phyloP scores from a whole-genome alignment of 2,329 filamentous ascomycete genomes.

The Didymella glomerata region DNA sequence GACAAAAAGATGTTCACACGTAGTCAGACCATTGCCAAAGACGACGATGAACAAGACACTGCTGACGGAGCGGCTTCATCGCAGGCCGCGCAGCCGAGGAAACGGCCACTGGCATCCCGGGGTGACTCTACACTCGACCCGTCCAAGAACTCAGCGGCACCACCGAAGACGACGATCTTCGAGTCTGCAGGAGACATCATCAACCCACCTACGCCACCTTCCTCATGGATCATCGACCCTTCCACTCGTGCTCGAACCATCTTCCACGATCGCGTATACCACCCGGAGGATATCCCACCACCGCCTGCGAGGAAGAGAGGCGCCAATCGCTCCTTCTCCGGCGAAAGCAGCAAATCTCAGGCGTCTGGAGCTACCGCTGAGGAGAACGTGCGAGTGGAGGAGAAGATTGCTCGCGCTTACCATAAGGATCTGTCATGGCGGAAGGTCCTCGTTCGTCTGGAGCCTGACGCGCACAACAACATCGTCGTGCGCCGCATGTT shows the following conservation, averaged over 20 bases:
- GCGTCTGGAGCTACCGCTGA: slow-evolving; percentile 44
- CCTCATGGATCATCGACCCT: slow-evolving; percentile 85
- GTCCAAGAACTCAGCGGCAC: slow-evolving; percentile 65
- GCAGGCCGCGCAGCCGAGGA: slow-evolving; percentile 31
- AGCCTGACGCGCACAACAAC: slow-evolving; percentile 98
- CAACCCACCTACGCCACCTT: slow-evolving; percentile 84
- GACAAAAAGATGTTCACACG: slow-evolving; percentile 65
- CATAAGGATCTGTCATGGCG: slow-evolving; percentile 92
- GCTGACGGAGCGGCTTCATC: slow-evolving; percentile 26
- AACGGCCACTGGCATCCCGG: slow-evolving; percentile 57
- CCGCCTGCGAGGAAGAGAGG: slow-evolving; percentile 65
- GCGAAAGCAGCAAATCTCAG: slow-evolving; percentile 42
- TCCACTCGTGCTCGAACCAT: slow-evolving; percentile 84
- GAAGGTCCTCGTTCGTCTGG: slow-evolving; percentile 92
- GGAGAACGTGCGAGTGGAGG: slow-evolving; percentile 86
- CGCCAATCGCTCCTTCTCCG: slow-evolving; percentile 49
- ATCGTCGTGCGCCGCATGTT: slow-evolving; percentile 97
- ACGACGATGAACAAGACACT: slow-evolving; percentile 32
- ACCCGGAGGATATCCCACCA: slow-evolving; percentile 89
- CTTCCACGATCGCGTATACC: slow-evolving; percentile 95
- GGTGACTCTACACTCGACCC: slow-evolving; percentile 62
- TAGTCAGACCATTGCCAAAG: slow-evolving; percentile 44
- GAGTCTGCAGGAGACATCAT: slow-evolving; percentile 93
- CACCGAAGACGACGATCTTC: slow-evolving; percentile 91
- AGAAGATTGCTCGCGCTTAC: slow-evolving; percentile 96